A percentile compares a stretch with the other conserved stretches of the same genome.
Conservation (phyloP, 2,329 filamentous ascomycete species). For the Diaporthe longicolla region DNA sequence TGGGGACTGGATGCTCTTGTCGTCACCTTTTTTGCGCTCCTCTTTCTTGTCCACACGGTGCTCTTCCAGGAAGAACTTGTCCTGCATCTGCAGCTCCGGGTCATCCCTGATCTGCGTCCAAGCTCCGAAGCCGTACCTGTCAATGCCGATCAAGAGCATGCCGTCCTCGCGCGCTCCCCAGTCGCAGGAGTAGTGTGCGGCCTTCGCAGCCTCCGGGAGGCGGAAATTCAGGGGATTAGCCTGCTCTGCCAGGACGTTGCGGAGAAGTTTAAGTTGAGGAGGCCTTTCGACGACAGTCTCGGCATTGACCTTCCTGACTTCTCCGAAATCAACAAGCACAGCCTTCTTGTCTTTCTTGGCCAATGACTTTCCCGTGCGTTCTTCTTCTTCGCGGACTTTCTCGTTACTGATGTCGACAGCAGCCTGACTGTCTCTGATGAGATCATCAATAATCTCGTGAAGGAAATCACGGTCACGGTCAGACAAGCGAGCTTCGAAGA, state of each 20-base stretch:
- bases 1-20: constrained; percentile 89
- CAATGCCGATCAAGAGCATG: constrained; percentile 95
- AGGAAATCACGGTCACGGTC: constrained; percentile 88
- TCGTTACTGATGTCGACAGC: constrained; percentile 78
- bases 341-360: constrained; percentile 99
- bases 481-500: constrained; percentile 86
- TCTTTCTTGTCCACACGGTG: constrained; percentile 99
- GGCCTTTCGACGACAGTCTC: constrained; percentile 95
- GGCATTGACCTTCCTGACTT: constrained; percentile 94
- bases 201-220: constrained; percentile 91
- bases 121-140: constrained; percentile 93
- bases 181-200: constrained; percentile 88
- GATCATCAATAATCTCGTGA: constrained; percentile 80
- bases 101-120: constrained; percentile 97
- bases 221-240: constrained; percentile 85
- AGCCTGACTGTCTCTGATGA: constrained; percentile 71
- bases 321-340: constrained; percentile 93
- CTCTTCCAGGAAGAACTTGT: constrained; percentile 97
- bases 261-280: constrained; percentile 87
- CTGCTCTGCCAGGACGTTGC: constrained; percentile 76
- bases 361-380: constrained; percentile 82
- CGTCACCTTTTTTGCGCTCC: constrained; percentile 84
- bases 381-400: constrained; percentile 83
- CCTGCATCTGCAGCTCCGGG: constrained; percentile 83
- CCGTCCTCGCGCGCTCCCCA: constrained; percentile 97